phyloP scores from a whole-genome alignment of 1,284 basidiomycete species.

The Inonotus obliquus region DNA sequence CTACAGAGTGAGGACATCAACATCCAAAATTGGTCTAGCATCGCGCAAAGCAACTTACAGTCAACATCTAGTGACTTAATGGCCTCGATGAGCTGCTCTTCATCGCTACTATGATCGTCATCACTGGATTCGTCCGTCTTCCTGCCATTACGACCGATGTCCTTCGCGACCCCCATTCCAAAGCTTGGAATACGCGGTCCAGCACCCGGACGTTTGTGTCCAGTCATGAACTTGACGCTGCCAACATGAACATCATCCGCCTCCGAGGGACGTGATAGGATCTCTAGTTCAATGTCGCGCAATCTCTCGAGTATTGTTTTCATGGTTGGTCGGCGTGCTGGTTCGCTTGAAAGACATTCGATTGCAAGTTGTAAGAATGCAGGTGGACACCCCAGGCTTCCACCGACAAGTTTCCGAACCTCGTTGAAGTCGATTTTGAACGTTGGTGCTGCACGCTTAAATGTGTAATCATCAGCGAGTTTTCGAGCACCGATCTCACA shows the following conservation, averaged over 20 bases:
- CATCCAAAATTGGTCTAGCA: conserved; percentile 32
- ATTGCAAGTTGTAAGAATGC: conserved; percentile 76
- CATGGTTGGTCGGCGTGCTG: conserved; percentile 69
- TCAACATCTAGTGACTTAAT: conserved; percentile 54
- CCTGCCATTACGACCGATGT: conserved; percentile 33
- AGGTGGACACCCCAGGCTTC: conserved; percentile 71
- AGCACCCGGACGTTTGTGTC: conserved; percentile 49
- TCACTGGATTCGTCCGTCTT: conserved; percentile 31
- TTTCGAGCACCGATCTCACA: conserved; percentile 87
- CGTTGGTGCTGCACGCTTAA: conserved; percentile 72
- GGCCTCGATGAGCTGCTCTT: conserved; percentile 68
- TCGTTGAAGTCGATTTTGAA: conserved; percentile 81
- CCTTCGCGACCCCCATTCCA: conserved; percentile 65
- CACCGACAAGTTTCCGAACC: conserved; percentile 53
- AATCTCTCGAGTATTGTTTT: conserved; percentile 73
- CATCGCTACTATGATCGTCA: conserved; percentile 50
- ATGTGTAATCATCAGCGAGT: conserved; percentile 78
- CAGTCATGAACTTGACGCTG: conserved; percentile 75
- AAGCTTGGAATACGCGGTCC: conserved; percentile 84
- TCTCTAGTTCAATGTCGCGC: conserved; percentile 75
- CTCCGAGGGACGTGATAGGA: conserved; percentile 63
- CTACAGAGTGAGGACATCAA: conserved; percentile 14
- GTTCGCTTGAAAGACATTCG: conserved; percentile 73
- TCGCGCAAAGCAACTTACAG: conserved; percentile 37
- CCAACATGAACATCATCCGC: conserved; percentile 76